Evolutionary conservation across 139 green algal species (phyloP).

Genomic region (Volvox reticuliferus): DNA sequence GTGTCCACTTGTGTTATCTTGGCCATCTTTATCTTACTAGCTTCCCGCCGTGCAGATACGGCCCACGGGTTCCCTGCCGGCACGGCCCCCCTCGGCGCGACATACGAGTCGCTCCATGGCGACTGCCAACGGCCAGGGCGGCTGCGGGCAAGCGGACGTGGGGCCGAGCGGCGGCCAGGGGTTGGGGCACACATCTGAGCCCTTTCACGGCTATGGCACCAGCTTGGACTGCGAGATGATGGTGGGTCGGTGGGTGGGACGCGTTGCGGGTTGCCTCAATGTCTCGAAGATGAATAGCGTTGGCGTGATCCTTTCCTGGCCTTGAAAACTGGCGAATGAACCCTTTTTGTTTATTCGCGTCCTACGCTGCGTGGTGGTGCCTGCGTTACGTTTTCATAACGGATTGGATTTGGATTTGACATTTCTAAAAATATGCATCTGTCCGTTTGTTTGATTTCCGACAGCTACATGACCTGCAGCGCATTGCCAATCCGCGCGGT

Average conservation of each 20-base stretch:
- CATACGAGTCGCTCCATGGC: conserved; percentile 4
- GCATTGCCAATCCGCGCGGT: conserved; percentile 25
- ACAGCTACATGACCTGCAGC: conserved; percentile 61
- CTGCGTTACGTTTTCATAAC: no score
- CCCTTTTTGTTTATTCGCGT: no score
- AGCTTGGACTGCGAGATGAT: conserved; percentile 53
- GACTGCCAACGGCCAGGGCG: neutral
- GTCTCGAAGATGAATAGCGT: no score
- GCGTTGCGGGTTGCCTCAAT: no score
- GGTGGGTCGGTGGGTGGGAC: conserved; percentile 33
- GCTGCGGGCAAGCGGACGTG: neutral
- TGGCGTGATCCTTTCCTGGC: no score
- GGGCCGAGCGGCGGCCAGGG: neutral
- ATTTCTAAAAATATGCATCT: no score
- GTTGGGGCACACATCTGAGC: conserved; percentile 14
- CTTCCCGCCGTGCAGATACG: neutral
- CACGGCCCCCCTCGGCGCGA: neutral
- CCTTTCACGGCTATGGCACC: conserved; percentile 54
- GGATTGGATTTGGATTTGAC: no score
- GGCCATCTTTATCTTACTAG: no score
- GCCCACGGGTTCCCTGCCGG: neutral
- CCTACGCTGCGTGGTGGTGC: no score
- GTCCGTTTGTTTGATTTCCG: no score
- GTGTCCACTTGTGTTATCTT: no score
- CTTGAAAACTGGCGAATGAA: no score